Base-by-base conservation (phyloP, 1,139 yeast species). In the Yamadazyma epiphylla region DNA sequence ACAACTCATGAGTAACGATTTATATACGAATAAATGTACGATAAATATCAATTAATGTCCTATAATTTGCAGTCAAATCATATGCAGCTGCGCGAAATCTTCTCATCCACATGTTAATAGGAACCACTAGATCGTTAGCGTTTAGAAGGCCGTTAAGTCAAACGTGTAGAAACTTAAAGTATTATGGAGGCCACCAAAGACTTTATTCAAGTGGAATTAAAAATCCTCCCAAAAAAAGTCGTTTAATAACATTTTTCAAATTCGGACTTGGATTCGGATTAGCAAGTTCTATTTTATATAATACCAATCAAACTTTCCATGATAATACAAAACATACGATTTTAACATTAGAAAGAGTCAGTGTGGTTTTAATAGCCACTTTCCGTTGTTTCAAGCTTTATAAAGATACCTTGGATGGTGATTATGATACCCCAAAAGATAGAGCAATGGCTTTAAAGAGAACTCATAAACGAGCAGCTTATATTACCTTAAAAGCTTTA, bases 401-500 rank as follows among this genome's bases (percentile, higher is more conserved):
- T 56, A 69, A 80, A 36, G 66, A 64, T 29, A 69, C 77, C 0
- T 61, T 89, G 24, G 66, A 63, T 13, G 58, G 49, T 8, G 63
- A 68, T 7, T 80, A 64, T 44, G 61, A 51, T 2, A 46, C 64
- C 5, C 66, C 63, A 1, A 73, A 70, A n/a, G 80, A 71, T 6
- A 69, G 81, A 28, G 49, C 57, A 2, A 45, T 51, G 7, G 91
- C 81, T 0, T 56, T 89, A 29, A 59, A 73, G 5, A 59, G 67
- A 27, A 62, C 71, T 33, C 98, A 91, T 53, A 55, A 66, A 38
- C 64, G 65, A 34, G 91, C 96, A 28, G 97, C 98, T 0, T 55
- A 66, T 12, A 80, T 88, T 29, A 86, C 97, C 0, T 66, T 87
- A 37, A 61, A 63, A 33, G 96, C 96, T 0, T 62, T 91, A 23